Conservation (phyloP, 768 basidiomycete species). For the Rhodosporidiobolus odoratus region DNA sequence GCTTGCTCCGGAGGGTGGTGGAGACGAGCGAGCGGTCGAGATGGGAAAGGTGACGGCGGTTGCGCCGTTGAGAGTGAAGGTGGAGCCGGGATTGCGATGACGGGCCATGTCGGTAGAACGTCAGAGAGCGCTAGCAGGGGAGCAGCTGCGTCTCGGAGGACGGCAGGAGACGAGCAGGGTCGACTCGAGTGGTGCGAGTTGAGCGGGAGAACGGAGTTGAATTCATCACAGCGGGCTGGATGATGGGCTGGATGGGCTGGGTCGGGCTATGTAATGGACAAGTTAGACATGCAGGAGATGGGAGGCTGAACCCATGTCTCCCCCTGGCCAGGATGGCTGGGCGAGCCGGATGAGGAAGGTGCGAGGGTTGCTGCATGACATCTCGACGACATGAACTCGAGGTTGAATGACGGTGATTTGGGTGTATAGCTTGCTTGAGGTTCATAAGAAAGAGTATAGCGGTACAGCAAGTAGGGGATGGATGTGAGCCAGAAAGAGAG, state of each 20-base stretch:
- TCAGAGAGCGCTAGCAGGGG: not conserved
- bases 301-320: not conserved
- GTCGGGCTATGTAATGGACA: too few species aligned
- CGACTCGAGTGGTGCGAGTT: too few species aligned
- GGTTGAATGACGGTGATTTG: not conserved
- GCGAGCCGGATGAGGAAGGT: not conserved
- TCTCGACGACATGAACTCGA: not conserved
- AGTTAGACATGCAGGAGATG: not conserved
- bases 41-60: conserved; percentile 4
- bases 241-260: too few species aligned
- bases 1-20: not conserved
- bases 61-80: conserved; percentile 29
- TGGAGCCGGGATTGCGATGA: conserved; percentile 12
- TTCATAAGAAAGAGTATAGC: too few species aligned
- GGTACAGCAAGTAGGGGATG: too few species aligned
- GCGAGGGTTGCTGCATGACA: not conserved
- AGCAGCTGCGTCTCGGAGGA: too few species aligned
- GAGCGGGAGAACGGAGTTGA: not conserved
- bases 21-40: conserved; percentile 12
- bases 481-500: too few species aligned
- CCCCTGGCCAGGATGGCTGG: not conserved
- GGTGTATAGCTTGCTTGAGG: not conserved
- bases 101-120: not conserved
- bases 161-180: too few species aligned
- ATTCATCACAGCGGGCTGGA: too few species aligned